A percentile compares a stretch with the other conserved stretches of the same genome.
Evolutionary conservation across 768 basidiomycete species (phyloP).

Genomic region (Leccinellum rugosiceps): DNA sequence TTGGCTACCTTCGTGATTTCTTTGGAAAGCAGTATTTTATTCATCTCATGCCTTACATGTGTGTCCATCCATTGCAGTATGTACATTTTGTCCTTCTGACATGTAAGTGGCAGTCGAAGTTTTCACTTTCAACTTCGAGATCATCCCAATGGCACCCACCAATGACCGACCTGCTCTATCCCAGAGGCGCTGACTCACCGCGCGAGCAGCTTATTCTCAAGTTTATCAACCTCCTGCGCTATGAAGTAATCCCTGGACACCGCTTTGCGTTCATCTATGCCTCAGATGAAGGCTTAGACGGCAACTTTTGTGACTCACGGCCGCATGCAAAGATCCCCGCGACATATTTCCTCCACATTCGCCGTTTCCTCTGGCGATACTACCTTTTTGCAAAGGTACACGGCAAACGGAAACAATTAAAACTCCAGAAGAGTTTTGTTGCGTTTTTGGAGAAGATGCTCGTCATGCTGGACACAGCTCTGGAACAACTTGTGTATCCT

Average conservation of each 20-base stretch:
- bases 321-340: neutral
- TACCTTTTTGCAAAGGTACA: neutral
- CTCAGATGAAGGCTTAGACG: neutral
- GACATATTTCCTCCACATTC: neutral
- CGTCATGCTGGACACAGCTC: neutral
- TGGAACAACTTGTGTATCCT: neutral
- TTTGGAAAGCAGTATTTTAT: too few relatives aligned
- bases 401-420: neutral
- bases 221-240: neutral
- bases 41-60: too few relatives aligned
- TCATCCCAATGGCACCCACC: too few relatives aligned
- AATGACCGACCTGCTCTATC: constrained; percentile 12
- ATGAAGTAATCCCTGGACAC: neutral
- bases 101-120: too few relatives aligned
- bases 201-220: fast-evolving
- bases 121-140: too few relatives aligned
- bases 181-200: neutral
- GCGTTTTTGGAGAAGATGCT: neutral
- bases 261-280: neutral
- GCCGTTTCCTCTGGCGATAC: neutral
- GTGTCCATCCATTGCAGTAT: too few relatives aligned
- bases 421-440: neutral
- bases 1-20: too few relatives aligned
- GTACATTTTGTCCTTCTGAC: too few relatives aligned
- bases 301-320: fast-evolving